These are phyloP conservation scores for Stemphylium lycopersici DNA, from an alignment of 2,329 filamentous ascomycete species.

Conservation along the genomic window DNA sequence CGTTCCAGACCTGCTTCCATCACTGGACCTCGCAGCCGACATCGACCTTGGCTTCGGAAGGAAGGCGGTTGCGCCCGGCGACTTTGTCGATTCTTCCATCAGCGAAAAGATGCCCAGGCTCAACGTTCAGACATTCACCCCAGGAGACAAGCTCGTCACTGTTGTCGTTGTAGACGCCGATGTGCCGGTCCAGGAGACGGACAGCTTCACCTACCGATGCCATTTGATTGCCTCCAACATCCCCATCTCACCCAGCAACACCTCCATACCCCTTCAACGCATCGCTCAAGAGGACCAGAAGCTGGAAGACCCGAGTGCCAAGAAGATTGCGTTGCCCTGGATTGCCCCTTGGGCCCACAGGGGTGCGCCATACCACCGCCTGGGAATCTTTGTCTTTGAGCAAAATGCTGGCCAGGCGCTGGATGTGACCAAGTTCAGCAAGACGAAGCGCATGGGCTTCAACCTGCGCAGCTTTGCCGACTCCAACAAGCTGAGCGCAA, in stretches of 20 bases:
- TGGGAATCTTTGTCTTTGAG: conserved; percentile 82
- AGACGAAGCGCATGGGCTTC: conserved; percentile 76
- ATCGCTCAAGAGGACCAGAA: conserved; percentile 41
- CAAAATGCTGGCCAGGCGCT: conserved; percentile 64
- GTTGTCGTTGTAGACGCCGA: conserved; percentile 89
- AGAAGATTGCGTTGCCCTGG: conserved; percentile 78
- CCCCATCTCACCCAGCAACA: conserved; percentile 63
- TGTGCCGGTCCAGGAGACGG: conserved; percentile 77
- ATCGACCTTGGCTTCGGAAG: conserved; percentile 81
- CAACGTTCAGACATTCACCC: conserved; percentile 83
- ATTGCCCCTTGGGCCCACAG: conserved; percentile 86
- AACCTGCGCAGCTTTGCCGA: conserved; percentile 75
- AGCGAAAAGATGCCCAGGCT: conserved; percentile 78
- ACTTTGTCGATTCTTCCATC: conserved; percentile 74
- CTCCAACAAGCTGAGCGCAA: conserved; percentile 70
- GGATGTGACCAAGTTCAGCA: conserved; percentile 67
- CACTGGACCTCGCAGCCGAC: conserved; percentile 77
- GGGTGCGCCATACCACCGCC: conserved; percentile 87
- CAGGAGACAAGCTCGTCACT: conserved; percentile 79
- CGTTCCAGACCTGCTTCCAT: conserved; percentile 83
- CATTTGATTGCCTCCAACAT: conserved; percentile 85
- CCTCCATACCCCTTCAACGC: conserved; percentile 39
- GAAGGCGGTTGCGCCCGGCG: conserved; percentile 73
- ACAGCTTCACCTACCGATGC: conserved; percentile 80
- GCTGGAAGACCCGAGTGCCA: conserved; percentile 54